Base-by-base conservation (phyloP, 495 filamentous ascomycete genomes). In the Acidiella bohemica region DNA sequence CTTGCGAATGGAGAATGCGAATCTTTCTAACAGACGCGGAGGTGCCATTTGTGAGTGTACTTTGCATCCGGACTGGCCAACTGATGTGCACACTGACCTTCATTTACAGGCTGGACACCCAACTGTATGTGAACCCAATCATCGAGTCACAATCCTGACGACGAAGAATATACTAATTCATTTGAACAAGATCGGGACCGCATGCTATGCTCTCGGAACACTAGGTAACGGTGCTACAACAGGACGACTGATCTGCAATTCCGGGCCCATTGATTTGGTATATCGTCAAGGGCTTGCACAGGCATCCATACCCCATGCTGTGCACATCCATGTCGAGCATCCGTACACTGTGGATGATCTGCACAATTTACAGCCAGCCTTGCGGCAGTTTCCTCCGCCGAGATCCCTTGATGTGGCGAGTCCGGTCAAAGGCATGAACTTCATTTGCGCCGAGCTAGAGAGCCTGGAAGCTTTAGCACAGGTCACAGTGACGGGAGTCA, bases 71-170 rank as follows among this genome's bases (percentile, higher is more conserved):
- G n/a, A n/a, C n/a, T n/a, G n/a, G n/a, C n/a, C n/a, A n/a, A n/a
- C n/a, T n/a, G n/a, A n/a, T n/a, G n/a, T n/a, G n/a, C n/a, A n/a
- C n/a, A n/a, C n/a, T n/a, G n/a, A n/a, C n/a, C n/a, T n/a, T n/a
- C n/a, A n/a, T n/a, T n/a, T n/a, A n/a, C n/a, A n/a, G n/a, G n/a
- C 82, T 0, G 82, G 82, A 7, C 82, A 87, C 55, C 82, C 81
- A 0, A 84, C 78, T 30, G 73, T 88, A 44, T n/a, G n/a, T n/a
- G n/a, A n/a, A n/a, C n/a, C n/a, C n/a, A n/a, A n/a, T n/a, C n/a
- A n/a, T n/a, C n/a, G n/a, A n/a, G n/a, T n/a, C n/a, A n/a, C n/a
- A n/a, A n/a, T n/a, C n/a, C n/a, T n/a, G n/a, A n/a, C n/a, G n/a
- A n/a, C n/a, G n/a, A n/a, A n/a, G n/a, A n/a, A n/a, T n/a, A n/a